Evolutionary conservation across 176 grass and related monocot species (phyloP), one percentile per base, ranked within the genome.

Genomic region (Oryza meyeriana): DNA sequence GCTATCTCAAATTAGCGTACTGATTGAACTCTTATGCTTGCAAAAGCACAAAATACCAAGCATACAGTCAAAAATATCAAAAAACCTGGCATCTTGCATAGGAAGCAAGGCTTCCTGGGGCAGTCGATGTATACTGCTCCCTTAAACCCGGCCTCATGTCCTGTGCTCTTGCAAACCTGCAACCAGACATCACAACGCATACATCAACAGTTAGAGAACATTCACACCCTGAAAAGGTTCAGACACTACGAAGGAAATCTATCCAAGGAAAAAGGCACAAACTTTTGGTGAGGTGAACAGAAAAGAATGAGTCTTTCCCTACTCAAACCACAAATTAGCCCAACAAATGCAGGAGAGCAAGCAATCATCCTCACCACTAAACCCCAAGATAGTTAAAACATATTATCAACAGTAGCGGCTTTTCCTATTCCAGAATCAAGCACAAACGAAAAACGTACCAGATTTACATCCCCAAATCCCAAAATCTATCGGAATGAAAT

Each of bases 61-160:
- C 4, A 25, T 11, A 0, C 31, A 62, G 1, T 36, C 17, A 6
- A 6, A 36, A 29, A 55, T 39, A 55, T 72, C 10, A 75, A 72
- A 75, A 72, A 58, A 98, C 95, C 95, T 82, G 95, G 92, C 84
- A n/a, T 94, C 90, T 98, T 98, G 83, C 95, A 98, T 16, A 98
- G 87, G 80, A 91, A 98, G 81, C 95, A 98, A 52, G 92, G 95
- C 85, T 98, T 98, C 90, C 83, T 94, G 66, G 95, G 95, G 79
- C 95, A 98, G 16, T 98, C 90, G 10, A 98, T 85, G 64, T 98
- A 98, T 45, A 92, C 79, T 1, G 90, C 88, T 2, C 92, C 92
- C 84, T 82, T 91, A 61, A 98, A 98, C 82, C 95, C 95, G 8
- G 95, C 95, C 89, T 98, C 75, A 25, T 98, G 95, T 17, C 95